A percentile compares a stretch with the other conserved stretches of the same genome.
These are phyloP conservation scores for Cardamine resedifolia DNA, from an alignment of 345 rosid genomes.

Conservation along the genomic window DNA sequence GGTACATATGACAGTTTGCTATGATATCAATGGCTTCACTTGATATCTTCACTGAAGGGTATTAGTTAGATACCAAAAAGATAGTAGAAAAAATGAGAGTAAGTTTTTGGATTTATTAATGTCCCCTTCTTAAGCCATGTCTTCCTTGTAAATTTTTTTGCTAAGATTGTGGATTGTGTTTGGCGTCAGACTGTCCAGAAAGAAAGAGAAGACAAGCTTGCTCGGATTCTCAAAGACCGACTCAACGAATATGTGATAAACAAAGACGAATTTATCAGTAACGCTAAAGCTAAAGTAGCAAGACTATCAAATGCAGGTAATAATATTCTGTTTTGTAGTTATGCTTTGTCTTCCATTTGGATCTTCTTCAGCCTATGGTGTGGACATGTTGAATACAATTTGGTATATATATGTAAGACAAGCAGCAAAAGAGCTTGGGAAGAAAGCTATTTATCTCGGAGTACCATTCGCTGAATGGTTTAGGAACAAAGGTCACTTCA, in stretches of 20 bases:
- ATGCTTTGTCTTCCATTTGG: not conserved
- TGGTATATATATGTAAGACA: slow-evolving; percentile 91
- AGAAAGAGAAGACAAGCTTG: slow-evolving; percentile 96
- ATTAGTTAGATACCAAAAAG: slow-evolving; percentile 77
- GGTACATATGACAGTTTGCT: slow-evolving; percentile 92
- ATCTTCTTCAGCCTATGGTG: slow-evolving; percentile 76
- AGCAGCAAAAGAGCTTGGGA: slow-evolving; percentile 94
- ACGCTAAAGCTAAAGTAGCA: slow-evolving; percentile 78
- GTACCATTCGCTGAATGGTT: slow-evolving; percentile 96
- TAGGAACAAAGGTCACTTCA: slow-evolving; percentile 90
- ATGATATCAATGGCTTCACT: slow-evolving; percentile 99
- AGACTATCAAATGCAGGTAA: slow-evolving; percentile 88
- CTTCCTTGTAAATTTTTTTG: slow-evolving; percentile 1
- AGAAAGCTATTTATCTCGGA: slow-evolving; percentile 70
- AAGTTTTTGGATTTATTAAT: not conserved
- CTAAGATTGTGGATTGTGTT: slow-evolving; percentile 24
- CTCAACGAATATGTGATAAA: slow-evolving; percentile 77
- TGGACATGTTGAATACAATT: slow-evolving; percentile 83
- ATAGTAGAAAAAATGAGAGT: slow-evolving; percentile 95
- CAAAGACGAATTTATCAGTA: slow-evolving; percentile 62
- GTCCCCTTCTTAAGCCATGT: not conserved
- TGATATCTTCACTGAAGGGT: slow-evolving; percentile 81
- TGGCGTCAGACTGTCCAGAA: slow-evolving; percentile 74
- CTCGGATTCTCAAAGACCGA: slow-evolving; percentile 60
- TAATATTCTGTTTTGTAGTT: not conserved